Conservation (phyloP, 1,284 basidiomycete species). For the Irpex sp. region DNA sequence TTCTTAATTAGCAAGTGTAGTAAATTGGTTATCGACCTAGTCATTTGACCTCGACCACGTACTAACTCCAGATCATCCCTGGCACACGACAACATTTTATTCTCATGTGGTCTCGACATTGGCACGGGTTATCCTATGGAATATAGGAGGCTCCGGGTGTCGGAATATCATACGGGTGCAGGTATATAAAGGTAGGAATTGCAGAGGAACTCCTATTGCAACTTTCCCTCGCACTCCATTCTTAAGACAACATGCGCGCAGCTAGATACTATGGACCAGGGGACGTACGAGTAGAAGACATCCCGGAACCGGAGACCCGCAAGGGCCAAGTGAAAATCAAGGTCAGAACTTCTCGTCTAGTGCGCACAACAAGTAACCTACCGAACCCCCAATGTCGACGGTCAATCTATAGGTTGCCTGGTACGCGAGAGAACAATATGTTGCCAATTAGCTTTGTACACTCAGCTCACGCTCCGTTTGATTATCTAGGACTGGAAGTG, state of each 20-base stretch:
- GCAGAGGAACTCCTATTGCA: neutral
- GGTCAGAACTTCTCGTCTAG: slow-evolving; percentile 19
- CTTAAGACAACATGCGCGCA: slow-evolving; percentile 21
- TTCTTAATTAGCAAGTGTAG: neutral
- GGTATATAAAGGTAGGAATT: neutral
- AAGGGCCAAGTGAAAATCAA: slow-evolving; percentile 27
- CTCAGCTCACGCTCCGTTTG: neutral
- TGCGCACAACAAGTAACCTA: neutral
- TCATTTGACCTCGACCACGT: slow-evolving; percentile 3
- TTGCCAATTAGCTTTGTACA: slow-evolving; percentile 9
- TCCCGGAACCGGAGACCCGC: slow-evolving; percentile 22
- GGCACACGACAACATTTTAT: neutral
- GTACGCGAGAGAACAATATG: neutral
- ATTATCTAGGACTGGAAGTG: slow-evolving; percentile 16
- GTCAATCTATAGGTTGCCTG: slow-evolving; percentile 1
- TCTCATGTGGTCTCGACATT: neutral
- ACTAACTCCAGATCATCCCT: neutral
- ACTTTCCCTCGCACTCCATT: neutral
- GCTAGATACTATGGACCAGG: slow-evolving; percentile 29
- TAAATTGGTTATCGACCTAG: neutral
- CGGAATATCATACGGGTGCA: neutral
- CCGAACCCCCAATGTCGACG: neutral
- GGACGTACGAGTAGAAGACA: slow-evolving; percentile 29
- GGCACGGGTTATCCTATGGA: neutral
- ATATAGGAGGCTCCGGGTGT: neutral